Base-by-base conservation (phyloP, 2,329 filamentous ascomycete genomes). In the Achaetomium macrosporum region DNA sequence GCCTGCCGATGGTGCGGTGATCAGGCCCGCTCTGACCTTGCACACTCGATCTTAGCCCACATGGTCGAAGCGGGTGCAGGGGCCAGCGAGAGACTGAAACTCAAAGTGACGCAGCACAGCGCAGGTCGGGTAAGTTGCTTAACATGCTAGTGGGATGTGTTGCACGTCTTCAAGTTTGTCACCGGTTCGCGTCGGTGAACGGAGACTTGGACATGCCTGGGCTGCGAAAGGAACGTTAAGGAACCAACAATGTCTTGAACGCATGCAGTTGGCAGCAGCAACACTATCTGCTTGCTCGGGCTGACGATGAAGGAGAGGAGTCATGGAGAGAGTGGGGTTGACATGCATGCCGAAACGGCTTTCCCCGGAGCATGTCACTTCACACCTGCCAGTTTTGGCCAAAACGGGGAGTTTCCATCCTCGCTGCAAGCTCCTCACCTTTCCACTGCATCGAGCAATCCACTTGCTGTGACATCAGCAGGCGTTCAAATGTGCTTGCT, bases 1-100 rank as follows among this genome's bases (percentile, higher is more conserved):
- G 15, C 16, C 25, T 11, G 20, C 36, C 39, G 39, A 51, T 53
- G 56, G 54, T 33, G 49, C 29, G 49, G 50, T 55, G 55, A 58
- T 60, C 56, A 60, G 45, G 54, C 58, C 51, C 57, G 58, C 60
- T 59, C 49, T 57, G 58, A 61, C 60, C 58, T 50, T 48, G 49
- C 13, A 31, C 25, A 46, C 20, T 25, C 31, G 25, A 19, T 35
- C 30, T 42, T 25, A 25, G 16, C 29, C 40, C 15, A 40, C 40
- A 8, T 20, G 37, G 10, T 20, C 42, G 5, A 31, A 52, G 58
- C 43, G 54, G 47, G 53, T 33, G 59, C 54, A 56, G 54, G 59
- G 56, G 47, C 48, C 51, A 55, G 48, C 46, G 45, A 47, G 45
- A 55, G 47, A 51, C 56, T 61, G 57, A 61, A 61, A 61, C 58